Evolutionary conservation across 331 rosid genomes (phyloP), one percentile per base, ranked within the genome.

Genomic region (Malus hybrid): DNA sequence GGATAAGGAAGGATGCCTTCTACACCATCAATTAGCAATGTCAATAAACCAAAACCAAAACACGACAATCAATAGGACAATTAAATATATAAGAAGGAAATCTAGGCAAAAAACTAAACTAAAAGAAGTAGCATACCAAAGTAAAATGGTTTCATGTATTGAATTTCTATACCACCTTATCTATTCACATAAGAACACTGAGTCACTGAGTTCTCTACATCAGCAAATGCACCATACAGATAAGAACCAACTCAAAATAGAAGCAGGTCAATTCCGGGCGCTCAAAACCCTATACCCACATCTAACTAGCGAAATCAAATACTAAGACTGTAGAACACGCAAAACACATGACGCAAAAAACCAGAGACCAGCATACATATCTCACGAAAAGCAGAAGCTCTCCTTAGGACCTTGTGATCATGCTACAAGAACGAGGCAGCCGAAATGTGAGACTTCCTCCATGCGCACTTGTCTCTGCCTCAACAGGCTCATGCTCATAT

Each of bases 151-250:
- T 87, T 66, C 83, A 89, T 73, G 89, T 92, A 85, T 88, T 91
- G 80, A 87, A 84, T 91, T 88, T 85, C 96, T 94, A 87, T 94
- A 94, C 91, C 93, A 80, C 87, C 85, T 83, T 86, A 83, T 87
- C 89, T 92, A 94, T 92, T 90, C 97, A 94, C 97, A 92, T 85
- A 87, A 85, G 86, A 87, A 79, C 83, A 77, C 77, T 55, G 78
- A 83, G 84, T 84, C 80, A 81, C 77, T 55, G 78, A 82, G 84
- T 85, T 82, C 86, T 86, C 97, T 87, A 88, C 92, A 90, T 81
- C 80, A 83, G 83, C 90, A 84, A 78, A 83, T 84, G 93, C 91
- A 87, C 89, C 90, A 79, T 27, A 81, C 64, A 67, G 83, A 84
- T 80, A 83, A 86, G 83, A 85, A 75, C 82, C 86, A 83, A 81